These are phyloP conservation scores for Cetraspora pellucida DNA, from an alignment of 192 early-diverging fungal genomes.

Conservation along the genomic window DNA sequence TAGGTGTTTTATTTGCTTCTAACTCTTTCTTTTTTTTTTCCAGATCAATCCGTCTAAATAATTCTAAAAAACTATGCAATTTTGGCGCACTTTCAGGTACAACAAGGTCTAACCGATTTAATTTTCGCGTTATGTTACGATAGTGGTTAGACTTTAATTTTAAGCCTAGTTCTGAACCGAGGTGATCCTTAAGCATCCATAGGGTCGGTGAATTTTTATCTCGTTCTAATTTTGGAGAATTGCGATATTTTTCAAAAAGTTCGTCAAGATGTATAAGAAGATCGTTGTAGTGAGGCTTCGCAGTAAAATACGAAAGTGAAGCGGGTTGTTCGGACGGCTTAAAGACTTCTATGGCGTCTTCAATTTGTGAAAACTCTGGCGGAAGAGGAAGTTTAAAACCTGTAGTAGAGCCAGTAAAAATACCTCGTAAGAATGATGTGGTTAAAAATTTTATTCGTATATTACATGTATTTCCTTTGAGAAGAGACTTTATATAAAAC, in stretches of 20 bases:
- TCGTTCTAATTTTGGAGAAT: slow-evolving; percentile 23
- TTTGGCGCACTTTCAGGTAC: slow-evolving; percentile 37
- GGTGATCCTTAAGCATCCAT: slow-evolving; percentile 36
- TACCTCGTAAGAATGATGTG: no score
- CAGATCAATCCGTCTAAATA: slow-evolving; percentile 43
- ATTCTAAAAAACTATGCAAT: slow-evolving; percentile 15
- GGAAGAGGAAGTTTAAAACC: no score
- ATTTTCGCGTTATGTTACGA: slow-evolving; percentile 51
- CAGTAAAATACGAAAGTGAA: slow-evolving; percentile 87
- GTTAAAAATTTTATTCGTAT: no score
- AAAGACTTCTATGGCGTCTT: slow-evolving; percentile 38
- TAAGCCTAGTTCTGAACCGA: slow-evolving; percentile 50
- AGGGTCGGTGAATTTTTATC: neutral
- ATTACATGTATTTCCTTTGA: no score
- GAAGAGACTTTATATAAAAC: no score
- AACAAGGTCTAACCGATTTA: slow-evolving; percentile 50
- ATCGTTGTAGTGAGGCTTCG: slow-evolving; percentile 77
- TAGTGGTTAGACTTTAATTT: slow-evolving; percentile 56
- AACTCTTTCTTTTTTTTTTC: slow-evolving; percentile 33
- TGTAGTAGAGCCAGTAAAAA: no score
- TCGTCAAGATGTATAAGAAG: slow-evolving; percentile 69
- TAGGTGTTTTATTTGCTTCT: slow-evolving; percentile 48
- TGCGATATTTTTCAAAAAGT: slow-evolving; percentile 43
- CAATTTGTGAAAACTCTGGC: no score
- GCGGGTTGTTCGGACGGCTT: slow-evolving; percentile 53